Evolutionary conservation across 2,329 filamentous ascomycete genomes (phyloP).

Genomic region (Pseudogymnoascus pannorum): DNA sequence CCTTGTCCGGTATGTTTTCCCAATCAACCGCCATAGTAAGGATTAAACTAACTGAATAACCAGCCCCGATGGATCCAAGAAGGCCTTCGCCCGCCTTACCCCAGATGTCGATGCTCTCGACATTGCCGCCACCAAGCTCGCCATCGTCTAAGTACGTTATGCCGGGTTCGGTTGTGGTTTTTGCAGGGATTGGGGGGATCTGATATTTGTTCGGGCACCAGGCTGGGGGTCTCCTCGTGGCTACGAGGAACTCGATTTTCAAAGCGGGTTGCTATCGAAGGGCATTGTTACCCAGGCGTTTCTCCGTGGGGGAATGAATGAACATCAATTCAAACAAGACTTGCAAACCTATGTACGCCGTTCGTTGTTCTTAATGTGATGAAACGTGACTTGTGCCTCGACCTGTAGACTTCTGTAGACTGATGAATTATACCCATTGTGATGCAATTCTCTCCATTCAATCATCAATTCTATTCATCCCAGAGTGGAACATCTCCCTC

Average conservation of each 20-base stretch:
- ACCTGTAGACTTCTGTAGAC: neutral
- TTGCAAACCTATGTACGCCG: constrained; percentile 2
- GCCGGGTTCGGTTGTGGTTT: constrained; percentile 38
- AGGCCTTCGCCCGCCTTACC: constrained; percentile 94
- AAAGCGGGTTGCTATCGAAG: constrained; percentile 3
- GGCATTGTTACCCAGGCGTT: constrained; percentile 8
- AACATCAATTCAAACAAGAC: constrained; percentile 7
- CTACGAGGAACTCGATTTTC: neutral
- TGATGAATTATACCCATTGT: neutral
- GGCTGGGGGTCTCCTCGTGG: constrained; percentile 1
- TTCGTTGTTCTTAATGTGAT: neutral
- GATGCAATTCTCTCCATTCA: neutral
- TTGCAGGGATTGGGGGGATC: constrained; percentile 22
- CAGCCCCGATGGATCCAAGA: constrained; percentile 95
- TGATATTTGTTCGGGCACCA: constrained; percentile 11
- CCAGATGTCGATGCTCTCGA: constrained; percentile 96
- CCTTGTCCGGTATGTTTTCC: constrained; percentile 72
- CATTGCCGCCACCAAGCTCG: constrained; percentile 98
- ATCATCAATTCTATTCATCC: neutral
- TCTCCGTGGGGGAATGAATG: constrained; percentile 4
- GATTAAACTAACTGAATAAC: constrained; percentile 15
- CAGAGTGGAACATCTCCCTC: neutral
- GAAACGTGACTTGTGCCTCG: neutral
- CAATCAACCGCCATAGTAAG: neutral
- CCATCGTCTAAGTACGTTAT: constrained; percentile 71